Conservation (phyloP, 2,329 filamentous ascomycete genomes). For the Phyllachora maydis region DNA sequence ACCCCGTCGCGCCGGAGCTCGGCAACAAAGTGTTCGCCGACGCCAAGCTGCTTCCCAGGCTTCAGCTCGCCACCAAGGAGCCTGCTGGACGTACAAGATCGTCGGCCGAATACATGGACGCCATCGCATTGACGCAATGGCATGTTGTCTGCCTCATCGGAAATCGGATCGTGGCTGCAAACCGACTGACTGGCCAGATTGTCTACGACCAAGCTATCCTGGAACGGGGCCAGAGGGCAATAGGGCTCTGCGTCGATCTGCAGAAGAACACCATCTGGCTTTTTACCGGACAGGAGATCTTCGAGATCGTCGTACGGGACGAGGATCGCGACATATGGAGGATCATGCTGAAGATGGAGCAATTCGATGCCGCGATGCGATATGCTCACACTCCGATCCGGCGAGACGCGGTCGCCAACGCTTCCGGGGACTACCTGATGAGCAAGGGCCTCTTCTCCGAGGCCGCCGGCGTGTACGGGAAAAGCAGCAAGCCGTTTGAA, state of each 20-base stretch:
- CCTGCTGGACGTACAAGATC: constrained; percentile 42
- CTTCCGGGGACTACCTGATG: constrained; percentile 75
- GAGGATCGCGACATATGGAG: constrained; percentile 91
- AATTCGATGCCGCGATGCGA: constrained; percentile 73
- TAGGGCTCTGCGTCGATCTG: constrained; percentile 75
- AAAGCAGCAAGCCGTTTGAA: constrained; percentile 92
- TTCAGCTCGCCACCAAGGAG: constrained; percentile 51
- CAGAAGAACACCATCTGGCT: constrained; percentile 98
- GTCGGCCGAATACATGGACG: constrained; percentile 51
- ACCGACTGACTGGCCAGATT: constrained; percentile 66
- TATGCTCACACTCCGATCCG: constrained; percentile 66
- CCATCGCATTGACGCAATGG: constrained; percentile 79
- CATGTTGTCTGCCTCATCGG: constrained; percentile 74
- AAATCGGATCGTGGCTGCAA: constrained; percentile 63
- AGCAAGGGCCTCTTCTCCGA: constrained; percentile 66
- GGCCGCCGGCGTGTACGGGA: constrained; percentile 77
- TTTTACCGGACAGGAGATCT: constrained; percentile 79
- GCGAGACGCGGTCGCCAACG: constrained; percentile 78
- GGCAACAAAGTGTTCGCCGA: constrained; percentile 59
- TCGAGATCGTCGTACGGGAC: constrained; percentile 76
- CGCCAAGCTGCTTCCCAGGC: constrained; percentile 55
- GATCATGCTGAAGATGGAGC: constrained; percentile 68
- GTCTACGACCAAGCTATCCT: constrained; percentile 80
- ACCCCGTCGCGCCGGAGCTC: constrained; percentile 38
- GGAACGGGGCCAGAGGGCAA: constrained; percentile 52